Conservation (phyloP, 495 filamentous ascomycete species). For the Articulospora tetracladia region DNA sequence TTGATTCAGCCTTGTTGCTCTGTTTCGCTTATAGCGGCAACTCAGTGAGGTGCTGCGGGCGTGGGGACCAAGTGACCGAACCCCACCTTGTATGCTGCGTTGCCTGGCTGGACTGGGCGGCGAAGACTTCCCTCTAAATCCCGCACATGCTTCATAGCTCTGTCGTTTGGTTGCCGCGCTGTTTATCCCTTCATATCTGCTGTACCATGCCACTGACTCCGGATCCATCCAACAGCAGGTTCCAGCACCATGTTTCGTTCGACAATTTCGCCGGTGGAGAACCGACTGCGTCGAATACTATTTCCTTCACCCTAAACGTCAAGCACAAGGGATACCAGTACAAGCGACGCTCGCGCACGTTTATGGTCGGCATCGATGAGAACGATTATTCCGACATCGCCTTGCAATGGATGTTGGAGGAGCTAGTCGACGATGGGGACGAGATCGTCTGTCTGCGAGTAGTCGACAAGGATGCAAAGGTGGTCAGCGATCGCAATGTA, state of each 20-base stretch:
- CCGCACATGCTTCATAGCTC: not conserved
- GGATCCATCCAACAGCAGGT: slow-evolving; percentile 36
- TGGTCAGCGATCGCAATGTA: slow-evolving; percentile 60
- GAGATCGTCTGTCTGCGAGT: slow-evolving; percentile 93
- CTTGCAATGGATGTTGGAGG: slow-evolving; percentile 89
- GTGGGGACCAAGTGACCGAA: not conserved
- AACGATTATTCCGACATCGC: slow-evolving; percentile 96
- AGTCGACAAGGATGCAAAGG: slow-evolving; percentile 78
- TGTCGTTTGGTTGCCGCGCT: not conserved
- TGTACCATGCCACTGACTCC: slow-evolving; percentile 10
- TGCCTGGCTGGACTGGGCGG: not conserved
- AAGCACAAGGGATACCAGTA: slow-evolving; percentile 89
- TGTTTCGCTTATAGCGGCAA: slow-evolving; percentile 3
- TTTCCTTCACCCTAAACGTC: slow-evolving; percentile 80
- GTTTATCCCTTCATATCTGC: not conserved
- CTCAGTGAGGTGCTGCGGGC: not conserved
- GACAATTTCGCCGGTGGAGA: slow-evolving; percentile 76
- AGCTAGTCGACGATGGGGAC: slow-evolving; percentile 94
- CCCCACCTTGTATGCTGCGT: not conserved
- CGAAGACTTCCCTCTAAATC: not conserved
- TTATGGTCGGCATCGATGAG: slow-evolving; percentile 90
- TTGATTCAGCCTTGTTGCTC: slow-evolving; percentile 5
- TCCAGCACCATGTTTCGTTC: slow-evolving; percentile 75
- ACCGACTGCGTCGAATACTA: slow-evolving; percentile 68
- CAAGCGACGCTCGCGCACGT: slow-evolving; percentile 80